Base-by-base conservation (phyloP, 208 protist genomes). In the Wallacemonas sp. region DNA sequence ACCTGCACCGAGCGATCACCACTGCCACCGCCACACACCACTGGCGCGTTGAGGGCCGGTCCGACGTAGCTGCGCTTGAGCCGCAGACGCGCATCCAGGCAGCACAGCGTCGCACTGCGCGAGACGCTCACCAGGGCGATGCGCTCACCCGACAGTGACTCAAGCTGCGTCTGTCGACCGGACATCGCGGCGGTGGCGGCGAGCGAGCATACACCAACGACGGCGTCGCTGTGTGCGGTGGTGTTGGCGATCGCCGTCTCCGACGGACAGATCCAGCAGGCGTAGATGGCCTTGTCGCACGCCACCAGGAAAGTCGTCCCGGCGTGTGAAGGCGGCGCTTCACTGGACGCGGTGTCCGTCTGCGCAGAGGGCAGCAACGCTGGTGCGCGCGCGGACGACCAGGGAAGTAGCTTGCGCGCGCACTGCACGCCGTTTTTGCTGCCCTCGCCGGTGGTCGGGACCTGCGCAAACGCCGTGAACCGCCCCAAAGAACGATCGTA, bases 291-390 rank as follows among this genome's bases (percentile, higher is more conserved):
- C 22, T 25, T 61, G 14, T 36, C 65, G 33, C 73, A 74, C 2
- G 68, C 54, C 50, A 84, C 62, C 33, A 80, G 77, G 45, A 84
- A 84, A 3, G 78, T 57, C 20, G 79, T 69, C 26, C 38, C 25
- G 26, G 5, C 20, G 18, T 5, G n/a, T 16, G 44, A 14, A 16
- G 7, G 36, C 36, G 36, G 14, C 14, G 36, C 36, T 41, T 41
- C 36, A 14, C 14, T 14, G 36, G 36, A 14, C 36, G 14, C 36
- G 36, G 36, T 41, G 14, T 7, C 36, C 7, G 14, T 41, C 10
- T 41, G 36, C 36, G 36, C 36, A 41, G 10, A 41, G 36, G 14
- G 36, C 10, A 41, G n/a, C 36, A 12, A 4, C 8, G 36, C 18
- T 20, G 10, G 5, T 48, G 42, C 10, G 10, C 5, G 18, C 4